Percentiles rank a stretch among this genome's conserved stretches.
Conservation (phyloP, 192 early-diverging fungal genomes). For the Backusella circina region DNA sequence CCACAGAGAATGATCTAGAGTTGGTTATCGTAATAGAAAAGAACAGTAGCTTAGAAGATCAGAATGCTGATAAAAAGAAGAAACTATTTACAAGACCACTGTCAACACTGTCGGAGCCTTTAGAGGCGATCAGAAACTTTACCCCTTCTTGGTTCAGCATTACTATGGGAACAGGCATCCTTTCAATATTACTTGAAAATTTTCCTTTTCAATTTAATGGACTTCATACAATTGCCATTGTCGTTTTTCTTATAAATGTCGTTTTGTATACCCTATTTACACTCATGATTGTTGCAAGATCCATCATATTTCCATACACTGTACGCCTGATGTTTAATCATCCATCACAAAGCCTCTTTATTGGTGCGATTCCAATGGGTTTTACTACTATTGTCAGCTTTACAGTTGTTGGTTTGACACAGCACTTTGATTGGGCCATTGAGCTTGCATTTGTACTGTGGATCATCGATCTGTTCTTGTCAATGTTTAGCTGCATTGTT, state of each 20-base stretch:
- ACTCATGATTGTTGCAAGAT: constrained; percentile 26
- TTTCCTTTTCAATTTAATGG: constrained; percentile 42
- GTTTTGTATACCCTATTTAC: constrained; percentile 31
- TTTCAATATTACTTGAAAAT: constrained; percentile 25
- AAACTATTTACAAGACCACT: neutral
- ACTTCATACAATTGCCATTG: constrained; percentile 39
- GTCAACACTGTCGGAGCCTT: neutral
- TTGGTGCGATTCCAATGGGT: constrained; percentile 52
- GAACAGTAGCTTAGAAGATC: neutral
- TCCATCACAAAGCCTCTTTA: constrained; percentile 41
- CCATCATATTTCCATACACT: constrained; percentile 40
- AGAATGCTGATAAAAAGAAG: neutral
- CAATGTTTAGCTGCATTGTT: constrained; percentile 31
- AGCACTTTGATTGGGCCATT: constrained; percentile 33
- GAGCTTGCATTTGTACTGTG: constrained; percentile 41
- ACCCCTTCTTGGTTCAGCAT: constrained; percentile 52
- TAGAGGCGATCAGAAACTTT: constrained; percentile 30
- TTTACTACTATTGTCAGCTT: constrained; percentile 38
- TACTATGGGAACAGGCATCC: constrained; percentile 51
- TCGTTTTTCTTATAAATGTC: constrained; percentile 37
- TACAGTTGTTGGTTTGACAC: constrained; percentile 20
- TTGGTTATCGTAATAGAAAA: neutral
- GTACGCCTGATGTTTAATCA: constrained; percentile 37
- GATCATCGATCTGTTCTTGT: constrained; percentile 36
- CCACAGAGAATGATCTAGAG: neutral